Evolutionary conservation across 805 yeast genomes (phyloP).

Genomic region (Kuraishia piskuri): DNA sequence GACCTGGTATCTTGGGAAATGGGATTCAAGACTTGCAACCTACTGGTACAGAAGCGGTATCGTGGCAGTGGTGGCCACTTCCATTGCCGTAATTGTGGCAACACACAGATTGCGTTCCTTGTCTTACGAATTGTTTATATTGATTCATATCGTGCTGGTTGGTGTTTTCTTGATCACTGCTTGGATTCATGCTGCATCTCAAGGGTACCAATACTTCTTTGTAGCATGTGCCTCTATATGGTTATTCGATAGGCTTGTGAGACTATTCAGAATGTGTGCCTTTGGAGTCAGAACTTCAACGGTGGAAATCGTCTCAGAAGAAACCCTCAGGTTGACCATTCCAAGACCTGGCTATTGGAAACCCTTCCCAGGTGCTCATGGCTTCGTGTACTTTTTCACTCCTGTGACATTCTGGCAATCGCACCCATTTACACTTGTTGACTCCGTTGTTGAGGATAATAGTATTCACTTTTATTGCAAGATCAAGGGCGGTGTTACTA

Average conservation of each 20-base stretch:
- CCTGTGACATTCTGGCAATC: slow-evolving; percentile 55
- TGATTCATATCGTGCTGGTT: slow-evolving; percentile 51
- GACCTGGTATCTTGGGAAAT: slow-evolving; percentile 14
- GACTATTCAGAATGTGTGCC: slow-evolving; percentile 27
- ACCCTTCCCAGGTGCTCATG: slow-evolving; percentile 46
- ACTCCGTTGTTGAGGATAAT: slow-evolving; percentile 7
- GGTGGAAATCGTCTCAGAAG: slow-evolving; percentile 31
- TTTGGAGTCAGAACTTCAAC: slow-evolving; percentile 31
- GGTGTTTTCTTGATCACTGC: slow-evolving; percentile 41
- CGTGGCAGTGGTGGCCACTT: slow-evolving; percentile 31
- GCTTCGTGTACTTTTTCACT: slow-evolving; percentile 48
- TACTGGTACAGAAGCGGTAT: slow-evolving; percentile 22
- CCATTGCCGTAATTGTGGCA: slow-evolving; percentile 39
- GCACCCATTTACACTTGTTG: slow-evolving; percentile 62
- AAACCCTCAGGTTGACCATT: slow-evolving; percentile 37
- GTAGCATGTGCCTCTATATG: slow-evolving; percentile 36
- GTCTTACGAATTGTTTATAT: slow-evolving; percentile 52
- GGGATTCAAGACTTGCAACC: slow-evolving; percentile 16
- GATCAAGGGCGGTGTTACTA: slow-evolving; percentile 52
- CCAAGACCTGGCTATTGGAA: slow-evolving; percentile 40
- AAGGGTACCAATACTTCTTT: slow-evolving; percentile 31
- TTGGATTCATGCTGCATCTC: slow-evolving; percentile 44
- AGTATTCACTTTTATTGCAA: slow-evolving; percentile 16
- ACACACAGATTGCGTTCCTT: slow-evolving; percentile 39
- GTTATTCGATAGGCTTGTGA: slow-evolving; percentile 40